Evolutionary conservation across 257 asterid species (phyloP).

Genomic region (Lycium ferocissimum): DNA sequence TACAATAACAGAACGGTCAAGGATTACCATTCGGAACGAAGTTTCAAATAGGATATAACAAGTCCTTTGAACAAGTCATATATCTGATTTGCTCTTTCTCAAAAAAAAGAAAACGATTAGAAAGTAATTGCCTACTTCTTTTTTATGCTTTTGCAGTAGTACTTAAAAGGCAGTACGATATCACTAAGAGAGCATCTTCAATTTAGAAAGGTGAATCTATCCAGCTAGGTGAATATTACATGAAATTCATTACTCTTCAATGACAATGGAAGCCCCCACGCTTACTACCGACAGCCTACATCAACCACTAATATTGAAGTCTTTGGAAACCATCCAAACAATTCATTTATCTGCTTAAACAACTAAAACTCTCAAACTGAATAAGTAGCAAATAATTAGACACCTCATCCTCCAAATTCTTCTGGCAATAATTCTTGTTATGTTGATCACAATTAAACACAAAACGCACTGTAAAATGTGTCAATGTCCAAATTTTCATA

Average conservation of each 20-base stretch:
- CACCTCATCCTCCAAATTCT: not conserved
- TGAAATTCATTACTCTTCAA: not conserved
- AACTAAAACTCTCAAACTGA: not conserved
- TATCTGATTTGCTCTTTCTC: not conserved
- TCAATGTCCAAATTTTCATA: not conserved
- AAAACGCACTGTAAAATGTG: not conserved
- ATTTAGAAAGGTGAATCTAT: not conserved
- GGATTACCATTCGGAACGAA: not conserved
- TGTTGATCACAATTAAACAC: not conserved
- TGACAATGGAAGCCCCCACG: not conserved
- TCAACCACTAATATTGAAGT: not conserved
- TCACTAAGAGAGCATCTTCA: not conserved
- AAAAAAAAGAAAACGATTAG: not conserved
- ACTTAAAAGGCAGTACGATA: not conserved
- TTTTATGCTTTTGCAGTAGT: not conserved
- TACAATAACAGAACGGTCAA: not conserved
- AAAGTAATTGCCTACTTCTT: not conserved
- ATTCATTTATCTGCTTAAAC: not conserved
- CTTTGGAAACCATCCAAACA: not conserved
- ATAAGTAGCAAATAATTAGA: not conserved
- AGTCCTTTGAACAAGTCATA: not conserved
- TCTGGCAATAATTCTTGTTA: not conserved
- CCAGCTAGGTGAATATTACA: not conserved
- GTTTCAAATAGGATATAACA: not conserved
- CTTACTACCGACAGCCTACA: not conserved